Evolutionary conservation across 139 green algal species (phyloP).

Genomic region (Chloropicon primus): DNA sequence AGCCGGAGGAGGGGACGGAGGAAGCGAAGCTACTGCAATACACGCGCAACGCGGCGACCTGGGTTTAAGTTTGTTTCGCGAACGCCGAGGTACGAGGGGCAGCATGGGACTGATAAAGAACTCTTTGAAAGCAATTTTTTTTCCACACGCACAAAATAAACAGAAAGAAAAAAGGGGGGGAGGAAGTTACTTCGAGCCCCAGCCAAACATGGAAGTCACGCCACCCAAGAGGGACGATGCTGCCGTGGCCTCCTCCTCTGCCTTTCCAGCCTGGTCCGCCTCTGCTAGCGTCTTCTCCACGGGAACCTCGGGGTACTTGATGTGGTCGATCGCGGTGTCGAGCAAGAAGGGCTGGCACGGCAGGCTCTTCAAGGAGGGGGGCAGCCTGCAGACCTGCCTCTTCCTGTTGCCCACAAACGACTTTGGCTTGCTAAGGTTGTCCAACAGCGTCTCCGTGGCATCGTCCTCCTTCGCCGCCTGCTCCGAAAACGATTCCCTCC

Average conservation of each 20-base stretch:
- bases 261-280: background rate
- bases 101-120: too few species aligned
- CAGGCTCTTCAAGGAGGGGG: conserved; percentile 31
- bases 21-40: conserved; percentile 76
- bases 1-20: conserved; percentile 41
- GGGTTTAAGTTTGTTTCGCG: background rate
- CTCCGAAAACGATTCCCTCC: background rate
- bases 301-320: conserved; percentile 33
- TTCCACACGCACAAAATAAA: too few species aligned
- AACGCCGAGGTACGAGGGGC: too few species aligned
- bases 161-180: too few species aligned
- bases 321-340: conserved; percentile 50
- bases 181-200: background rate
- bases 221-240: background rate
- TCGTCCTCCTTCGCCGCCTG: conserved; percentile 4
- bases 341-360: conserved; percentile 65
- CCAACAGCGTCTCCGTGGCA: conserved; percentile 30
- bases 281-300: background rate
- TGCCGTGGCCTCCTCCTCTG: background rate
- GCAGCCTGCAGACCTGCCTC: conserved; percentile 25
- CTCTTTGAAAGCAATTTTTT: too few species aligned
- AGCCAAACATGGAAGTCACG: background rate
- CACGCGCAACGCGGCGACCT: background rate
- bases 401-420: conserved; percentile 21
- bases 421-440: conserved; percentile 36